Evolutionary conservation across 2,329 filamentous ascomycete genomes (phyloP).

Genomic region (Ophidiomyces ophidiicola): DNA sequence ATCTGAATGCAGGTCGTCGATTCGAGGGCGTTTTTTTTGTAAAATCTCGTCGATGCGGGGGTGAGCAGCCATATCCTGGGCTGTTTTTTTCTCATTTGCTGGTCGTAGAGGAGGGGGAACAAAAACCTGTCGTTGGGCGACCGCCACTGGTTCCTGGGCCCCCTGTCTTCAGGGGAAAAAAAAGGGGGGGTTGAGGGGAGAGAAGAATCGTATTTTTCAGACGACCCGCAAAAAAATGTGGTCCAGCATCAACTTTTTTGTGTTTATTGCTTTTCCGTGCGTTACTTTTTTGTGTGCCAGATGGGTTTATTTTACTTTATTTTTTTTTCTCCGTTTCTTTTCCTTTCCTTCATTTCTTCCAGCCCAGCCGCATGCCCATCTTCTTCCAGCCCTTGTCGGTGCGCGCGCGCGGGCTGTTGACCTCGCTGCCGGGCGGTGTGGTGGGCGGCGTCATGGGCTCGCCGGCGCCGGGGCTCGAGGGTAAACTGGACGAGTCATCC

Average conservation of each 20-base stretch:
- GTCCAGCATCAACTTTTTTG: not conserved
- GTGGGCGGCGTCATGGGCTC: constrained; percentile 42
- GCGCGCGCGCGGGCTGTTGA: constrained; percentile 31
- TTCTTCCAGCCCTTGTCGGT: constrained; percentile 42
- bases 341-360: constrained; percentile 26
- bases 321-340: not conserved
- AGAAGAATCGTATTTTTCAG: not conserved
- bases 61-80: too few relatives aligned
- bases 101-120: too few relatives aligned
- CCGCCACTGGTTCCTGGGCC: too few relatives aligned
- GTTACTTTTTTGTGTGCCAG: not conserved
- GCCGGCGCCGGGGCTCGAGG: constrained; percentile 31
- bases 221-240: not conserved
- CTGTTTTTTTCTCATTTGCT: too few relatives aligned
- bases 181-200: too few relatives aligned
- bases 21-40: too few relatives aligned
- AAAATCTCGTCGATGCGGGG: too few relatives aligned
- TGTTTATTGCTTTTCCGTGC: not conserved
- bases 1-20: too few relatives aligned
- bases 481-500: constrained; percentile 36
- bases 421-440: constrained; percentile 38
- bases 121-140: too few relatives aligned
- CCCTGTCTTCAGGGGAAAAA: too few relatives aligned
- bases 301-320: not conserved
- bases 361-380: constrained; percentile 40